phyloP scores from a whole-genome alignment of 257 asterid genomes.

The Lycium ferocissimum region DNA sequence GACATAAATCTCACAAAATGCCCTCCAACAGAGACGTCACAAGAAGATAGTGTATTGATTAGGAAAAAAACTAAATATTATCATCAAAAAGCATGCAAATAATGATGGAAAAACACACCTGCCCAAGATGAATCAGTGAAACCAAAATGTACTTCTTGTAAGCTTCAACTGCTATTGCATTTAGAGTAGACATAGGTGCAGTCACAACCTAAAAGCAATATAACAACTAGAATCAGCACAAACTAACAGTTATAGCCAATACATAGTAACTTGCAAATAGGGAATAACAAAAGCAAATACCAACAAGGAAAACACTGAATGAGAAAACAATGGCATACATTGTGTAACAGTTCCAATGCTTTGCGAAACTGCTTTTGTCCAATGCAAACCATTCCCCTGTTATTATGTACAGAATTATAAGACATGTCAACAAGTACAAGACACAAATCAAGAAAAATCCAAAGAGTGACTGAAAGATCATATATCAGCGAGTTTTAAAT shows the following conservation, averaged over 20 bases:
- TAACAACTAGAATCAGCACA: conserved; percentile 24
- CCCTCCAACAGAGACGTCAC: not conserved
- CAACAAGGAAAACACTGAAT: not conserved
- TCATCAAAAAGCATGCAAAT: not conserved
- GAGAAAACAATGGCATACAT: conserved; percentile 53
- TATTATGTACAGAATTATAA: conserved; percentile 33
- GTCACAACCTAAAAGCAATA: conserved; percentile 78
- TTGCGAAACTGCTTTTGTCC: conserved; percentile 83
- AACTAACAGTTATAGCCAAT: not conserved
- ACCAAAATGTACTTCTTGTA: conserved; percentile 89
- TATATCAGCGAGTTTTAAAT: not conserved
- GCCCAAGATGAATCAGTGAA: conserved; percentile 89
- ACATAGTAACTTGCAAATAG: not conserved
- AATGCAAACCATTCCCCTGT: conserved; percentile 93
- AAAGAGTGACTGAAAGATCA: not conserved
- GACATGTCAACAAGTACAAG: conserved; percentile 21
- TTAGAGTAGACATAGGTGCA: conserved; percentile 83
- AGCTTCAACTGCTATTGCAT: conserved; percentile 95
- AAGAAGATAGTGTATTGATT: not conserved
- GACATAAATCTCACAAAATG: conserved; percentile 12
- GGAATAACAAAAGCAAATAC: conserved; percentile 5
- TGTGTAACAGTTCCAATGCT: conserved; percentile 91
- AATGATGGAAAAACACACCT: conserved; percentile 54
- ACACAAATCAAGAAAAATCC: conserved; percentile 16
- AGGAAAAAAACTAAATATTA: not conserved